Evolutionary conservation across 2,329 filamentous ascomycete species (phyloP).

Genomic region (Hypoxylon sp.): DNA sequence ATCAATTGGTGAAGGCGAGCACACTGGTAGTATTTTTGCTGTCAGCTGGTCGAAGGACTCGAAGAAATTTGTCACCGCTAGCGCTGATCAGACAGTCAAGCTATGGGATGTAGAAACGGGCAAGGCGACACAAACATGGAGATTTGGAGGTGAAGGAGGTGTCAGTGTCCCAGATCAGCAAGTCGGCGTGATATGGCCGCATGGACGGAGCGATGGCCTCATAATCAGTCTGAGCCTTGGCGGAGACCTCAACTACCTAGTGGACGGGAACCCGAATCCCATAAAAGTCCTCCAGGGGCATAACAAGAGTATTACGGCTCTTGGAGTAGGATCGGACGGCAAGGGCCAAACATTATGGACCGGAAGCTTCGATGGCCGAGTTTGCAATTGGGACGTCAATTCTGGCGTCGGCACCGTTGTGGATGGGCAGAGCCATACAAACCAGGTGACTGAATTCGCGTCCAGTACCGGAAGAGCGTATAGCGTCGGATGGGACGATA

Average conservation of each 20-base stretch:
- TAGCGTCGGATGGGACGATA: conserved; percentile 95
- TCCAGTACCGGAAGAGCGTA: conserved; percentile 76
- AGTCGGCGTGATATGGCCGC: conserved; percentile 92
- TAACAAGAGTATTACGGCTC: conserved; percentile 89
- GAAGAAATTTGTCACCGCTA: conserved; percentile 88
- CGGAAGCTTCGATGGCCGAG: conserved; percentile 91
- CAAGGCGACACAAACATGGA: conserved; percentile 85
- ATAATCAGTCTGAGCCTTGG: conserved; percentile 91
- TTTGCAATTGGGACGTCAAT: conserved; percentile 85
- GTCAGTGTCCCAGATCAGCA: conserved; percentile 87
- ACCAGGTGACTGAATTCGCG: conserved; percentile 85
- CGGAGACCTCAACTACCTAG: conserved; percentile 91
- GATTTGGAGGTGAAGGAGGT: conserved; percentile 80
- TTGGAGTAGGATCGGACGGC: conserved; percentile 70
- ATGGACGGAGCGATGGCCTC: conserved; percentile 84
- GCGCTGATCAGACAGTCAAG: conserved; percentile 94
- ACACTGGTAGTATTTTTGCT: conserved; percentile 93
- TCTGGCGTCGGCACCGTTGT: conserved; percentile 78
- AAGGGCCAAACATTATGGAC: conserved; percentile 82
- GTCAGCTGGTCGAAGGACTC: conserved; percentile 93
- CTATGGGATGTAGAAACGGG: conserved; percentile 91
- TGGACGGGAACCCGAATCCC: conserved; percentile 78
- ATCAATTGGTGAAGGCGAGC: conserved; percentile 85
- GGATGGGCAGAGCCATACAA: conserved; percentile 86
- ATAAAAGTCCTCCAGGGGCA: conserved; percentile 85